phyloP scores from a whole-genome alignment of 345 rosid genomes.

The Psidium guajava region DNA sequence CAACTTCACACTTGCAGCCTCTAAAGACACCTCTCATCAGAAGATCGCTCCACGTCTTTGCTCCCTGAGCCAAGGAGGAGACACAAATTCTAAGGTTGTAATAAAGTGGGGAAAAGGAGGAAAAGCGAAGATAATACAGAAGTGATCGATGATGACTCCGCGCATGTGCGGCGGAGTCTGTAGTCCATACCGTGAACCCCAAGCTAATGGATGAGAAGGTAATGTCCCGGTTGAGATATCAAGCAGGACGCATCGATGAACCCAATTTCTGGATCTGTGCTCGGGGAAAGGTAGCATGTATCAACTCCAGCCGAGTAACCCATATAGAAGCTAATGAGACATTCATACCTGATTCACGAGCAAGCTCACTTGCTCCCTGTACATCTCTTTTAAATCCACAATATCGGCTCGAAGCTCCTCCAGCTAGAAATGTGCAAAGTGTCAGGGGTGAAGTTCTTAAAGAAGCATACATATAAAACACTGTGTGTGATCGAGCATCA shows the following conservation, averaged over 20 bases:
- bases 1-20: neutral
- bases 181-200: neutral
- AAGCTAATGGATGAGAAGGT: neutral
- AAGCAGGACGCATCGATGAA: constrained; percentile 20
- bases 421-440: constrained; percentile 39
- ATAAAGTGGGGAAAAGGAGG: neutral
- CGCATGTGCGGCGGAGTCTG: neutral
- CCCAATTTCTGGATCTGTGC: constrained; percentile 48
- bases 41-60: neutral
- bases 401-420: constrained; percentile 98
- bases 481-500: neutral
- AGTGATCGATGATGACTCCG: neutral
- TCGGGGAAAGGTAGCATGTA: neutral
- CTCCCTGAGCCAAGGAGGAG: neutral
- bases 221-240: neutral
- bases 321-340: neutral
- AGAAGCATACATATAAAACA: neutral
- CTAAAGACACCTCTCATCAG: neutral
- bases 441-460: neutral
- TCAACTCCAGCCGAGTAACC: neutral
- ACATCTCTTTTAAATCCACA: constrained; percentile 98
- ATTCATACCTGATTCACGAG: constrained; percentile 84
- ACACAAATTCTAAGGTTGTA: neutral
- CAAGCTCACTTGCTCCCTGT: constrained; percentile 97
- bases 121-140: neutral